Evolutionary conservation across 2,329 filamentous ascomycete species (phyloP).

Genomic region (Anisogramma anomala): DNA sequence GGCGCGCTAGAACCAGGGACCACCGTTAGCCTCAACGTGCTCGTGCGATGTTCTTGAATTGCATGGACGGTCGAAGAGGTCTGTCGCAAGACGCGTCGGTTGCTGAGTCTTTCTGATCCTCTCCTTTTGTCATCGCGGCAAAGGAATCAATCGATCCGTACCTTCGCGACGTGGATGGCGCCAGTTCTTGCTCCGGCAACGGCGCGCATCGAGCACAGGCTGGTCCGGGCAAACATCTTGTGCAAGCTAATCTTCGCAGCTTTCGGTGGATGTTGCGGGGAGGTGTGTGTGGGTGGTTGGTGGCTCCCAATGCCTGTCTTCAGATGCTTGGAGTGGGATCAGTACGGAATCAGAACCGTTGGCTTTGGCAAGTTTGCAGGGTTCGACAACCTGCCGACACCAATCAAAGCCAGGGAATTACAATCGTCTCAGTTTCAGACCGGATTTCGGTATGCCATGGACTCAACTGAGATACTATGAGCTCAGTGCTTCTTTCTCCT

Average conservation of each 20-base stretch:
- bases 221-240: conserved; percentile 89
- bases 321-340: too few species aligned
- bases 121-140: background rate
- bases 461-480: too few species aligned
- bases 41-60: background rate
- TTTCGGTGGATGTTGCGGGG: conserved; percentile 23
- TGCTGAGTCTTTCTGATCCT: background rate
- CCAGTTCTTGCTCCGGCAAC: conserved; percentile 67
- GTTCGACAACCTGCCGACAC: conserved; percentile 11
- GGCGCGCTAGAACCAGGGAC: conserved; percentile 37
- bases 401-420: conserved; percentile 12
- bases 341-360: conserved; percentile 16
- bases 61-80: background rate
- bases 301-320: conserved; percentile 26
- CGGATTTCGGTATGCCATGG: too few species aligned
- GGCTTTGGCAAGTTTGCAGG: conserved; percentile 3
- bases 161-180: conserved; percentile 62
- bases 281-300: conserved; percentile 26
- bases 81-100: background rate
- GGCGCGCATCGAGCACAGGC: conserved; percentile 77
- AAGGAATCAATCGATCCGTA: conserved; percentile 27
- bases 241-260: conserved; percentile 33
- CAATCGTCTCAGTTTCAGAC: too few species aligned
- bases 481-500: too few species aligned
- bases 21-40: conserved; percentile 4